Base-by-base conservation (phyloP, 2,329 filamentous ascomycete genomes). In the Aschersonia sp. region DNA sequence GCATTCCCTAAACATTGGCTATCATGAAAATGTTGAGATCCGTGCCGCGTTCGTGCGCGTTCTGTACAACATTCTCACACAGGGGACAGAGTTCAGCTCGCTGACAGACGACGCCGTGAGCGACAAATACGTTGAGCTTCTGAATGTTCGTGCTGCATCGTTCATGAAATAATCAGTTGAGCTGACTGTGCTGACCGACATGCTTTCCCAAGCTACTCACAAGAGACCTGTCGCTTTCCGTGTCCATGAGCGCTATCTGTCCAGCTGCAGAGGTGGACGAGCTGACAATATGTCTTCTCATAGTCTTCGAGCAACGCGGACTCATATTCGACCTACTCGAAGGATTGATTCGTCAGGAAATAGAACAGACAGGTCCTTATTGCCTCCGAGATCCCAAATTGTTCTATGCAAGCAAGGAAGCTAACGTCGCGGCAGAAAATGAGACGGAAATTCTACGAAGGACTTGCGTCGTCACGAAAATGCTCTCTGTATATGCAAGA, bases 401-500 rank as follows among this genome's bases (percentile, higher is more conserved):
- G 2, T 37, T 12, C 35, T 12, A 9, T 12, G 35, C 4, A 12
- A 37, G 12, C 40, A 41, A 7, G 40, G 7, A n/a, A n/a, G 14
- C 40, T 41, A 41, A 41, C 14, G 10, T 6, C 5, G n/a, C 1
- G 9, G 12, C 37, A 72, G 81, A 84, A 58, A 83, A 80, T 47
- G 81, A 84, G 56, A 73, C 79, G 1, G 81, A 84, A 55, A 69
- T 84, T 29, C 62, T 84, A 9, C 72, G 81, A n/a, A 70, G 79
- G 45, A 81, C 81, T 32, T 83, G 79, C 53, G 80, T 84, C 1
- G 77, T 79, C n/a, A 84, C 81, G 2, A 84, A 84, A 58, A 81
- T 84, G 73, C 68, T 84, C 2, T 83, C 81, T 1, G 71, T 83
- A 6, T 84, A 83, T 54, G 80, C 79, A 5, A 84, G 81, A 56